Percentiles rank a stretch among this genome's conserved stretches.
These are phyloP conservation scores for maize (Zea mays) DNA, from an alignment of 176 grass and related monocot species.

Conservation along the genomic window DNA sequence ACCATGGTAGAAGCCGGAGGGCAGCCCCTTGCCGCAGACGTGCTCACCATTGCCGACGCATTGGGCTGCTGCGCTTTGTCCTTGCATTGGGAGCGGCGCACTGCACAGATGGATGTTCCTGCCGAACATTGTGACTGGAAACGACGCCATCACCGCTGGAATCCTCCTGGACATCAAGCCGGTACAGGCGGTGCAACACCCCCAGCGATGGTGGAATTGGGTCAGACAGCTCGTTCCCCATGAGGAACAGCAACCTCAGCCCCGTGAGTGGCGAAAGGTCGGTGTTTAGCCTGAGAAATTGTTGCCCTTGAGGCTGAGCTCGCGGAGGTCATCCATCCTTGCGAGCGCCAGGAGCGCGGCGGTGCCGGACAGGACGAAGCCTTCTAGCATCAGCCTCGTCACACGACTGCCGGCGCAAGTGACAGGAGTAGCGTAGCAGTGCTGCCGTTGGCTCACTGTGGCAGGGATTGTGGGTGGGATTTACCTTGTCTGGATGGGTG, in stretches of 20 bases:
- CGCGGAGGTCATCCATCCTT: slow-evolving; percentile 63
- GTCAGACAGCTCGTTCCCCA: slow-evolving; percentile 65
- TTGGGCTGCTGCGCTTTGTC: slow-evolving; percentile 36
- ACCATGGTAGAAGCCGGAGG: slow-evolving; percentile 51
- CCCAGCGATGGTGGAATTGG: slow-evolving; percentile 54
- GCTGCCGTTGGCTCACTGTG: neutral
- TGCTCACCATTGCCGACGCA: slow-evolving; percentile 29
- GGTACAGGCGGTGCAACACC: slow-evolving; percentile 58
- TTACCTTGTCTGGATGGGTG: no score
- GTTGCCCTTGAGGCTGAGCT: slow-evolving; percentile 90
- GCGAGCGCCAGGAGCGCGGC: slow-evolving; percentile 46
- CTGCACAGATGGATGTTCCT: slow-evolving; percentile 64
- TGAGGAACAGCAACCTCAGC: slow-evolving; percentile 83
- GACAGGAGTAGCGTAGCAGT: slow-evolving; percentile 32
- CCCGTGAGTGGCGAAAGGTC: slow-evolving; percentile 68
- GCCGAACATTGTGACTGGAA: slow-evolving; percentile 45
- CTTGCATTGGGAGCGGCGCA: slow-evolving; percentile 59
- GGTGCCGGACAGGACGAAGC: slow-evolving; percentile 49
- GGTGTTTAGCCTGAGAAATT: slow-evolving; percentile 45
- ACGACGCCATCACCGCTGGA: slow-evolving; percentile 49
- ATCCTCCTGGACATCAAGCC: slow-evolving; percentile 65
- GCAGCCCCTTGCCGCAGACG: slow-evolving; percentile 27
- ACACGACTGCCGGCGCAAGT: slow-evolving; percentile 67
- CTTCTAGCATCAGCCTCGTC: slow-evolving; percentile 78
- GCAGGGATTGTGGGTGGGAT: no score